Base-by-base conservation (phyloP, 164 flowering plant species). In the Stephania cephalantha region DNA sequence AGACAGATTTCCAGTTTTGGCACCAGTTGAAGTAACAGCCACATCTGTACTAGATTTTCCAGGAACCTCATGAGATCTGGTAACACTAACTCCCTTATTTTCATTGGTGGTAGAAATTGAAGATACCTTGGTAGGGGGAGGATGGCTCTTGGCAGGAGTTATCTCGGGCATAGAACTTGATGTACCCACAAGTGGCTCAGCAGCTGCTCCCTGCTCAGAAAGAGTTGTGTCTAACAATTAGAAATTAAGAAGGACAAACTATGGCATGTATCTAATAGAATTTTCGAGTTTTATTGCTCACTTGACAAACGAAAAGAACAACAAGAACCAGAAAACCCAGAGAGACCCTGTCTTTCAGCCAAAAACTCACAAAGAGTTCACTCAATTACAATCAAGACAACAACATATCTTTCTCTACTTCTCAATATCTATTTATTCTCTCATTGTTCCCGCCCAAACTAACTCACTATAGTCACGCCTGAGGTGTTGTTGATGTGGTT, bases 1-100 rank as follows among this genome's bases (percentile, higher is more conserved):
- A 70, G 98, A 89, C 70, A 92, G 85, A 78, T 77, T 87, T 81
- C 90, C 94, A 85, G 86, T 87, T 85, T 88, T 92, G 72, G 93
- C 90, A 83, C 92, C 94, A 77, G 90, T 82, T 83, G 94, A 81
- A 76, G 91, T 78, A 31, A 75, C 73, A 82, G 94, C 79, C 87
- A 92, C 95, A 95, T 95, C 99, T 95, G 99, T 92, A 95, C 97
- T 95, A 81, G 95, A 90, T 87, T 93, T 95, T 88, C 95, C 98
- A 95, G 88, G 91, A 95, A 90, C 97, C 98, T 91, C 97, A 92
- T 95, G 96, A 93, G 92, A 93, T 87, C 96, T 85, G 96, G 87
- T 89, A 90, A 86, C 85, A 95, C 90, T 90, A 90, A 91, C 93
- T 88, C 96, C 98, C 91, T 85, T 89, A 95, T 93, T 91, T 91